These are phyloP conservation scores for Haplosporangium sp. DNA, from an alignment of 371 early-diverging fungal species.

Conservation along the genomic window DNA sequence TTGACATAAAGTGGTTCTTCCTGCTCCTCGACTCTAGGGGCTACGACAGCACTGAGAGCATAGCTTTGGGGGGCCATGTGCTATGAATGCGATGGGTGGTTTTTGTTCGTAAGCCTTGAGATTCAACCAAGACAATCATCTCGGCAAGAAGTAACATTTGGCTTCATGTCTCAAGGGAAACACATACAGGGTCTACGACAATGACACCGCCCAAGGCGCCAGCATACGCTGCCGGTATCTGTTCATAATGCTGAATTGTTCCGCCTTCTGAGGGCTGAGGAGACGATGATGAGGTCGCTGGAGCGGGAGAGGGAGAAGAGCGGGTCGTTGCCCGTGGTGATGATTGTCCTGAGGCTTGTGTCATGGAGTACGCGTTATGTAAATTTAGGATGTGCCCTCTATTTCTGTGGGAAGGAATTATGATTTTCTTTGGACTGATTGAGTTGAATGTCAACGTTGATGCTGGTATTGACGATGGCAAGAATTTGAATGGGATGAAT, in stretches of 20 bases:
- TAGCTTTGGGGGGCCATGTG: slow-evolving; percentile 37
- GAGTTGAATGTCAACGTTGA: too few relatives aligned
- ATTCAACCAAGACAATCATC: too few relatives aligned
- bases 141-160: not conserved
- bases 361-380: slow-evolving; percentile 11
- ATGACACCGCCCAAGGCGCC: slow-evolving; percentile 32
- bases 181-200: slow-evolving; percentile 40
- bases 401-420: not conserved
- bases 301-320: slow-evolving; percentile 35
- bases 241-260: slow-evolving; percentile 26
- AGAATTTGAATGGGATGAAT: too few relatives aligned
- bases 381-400: not conserved
- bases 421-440: not conserved
- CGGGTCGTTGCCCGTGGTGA: slow-evolving; percentile 18
- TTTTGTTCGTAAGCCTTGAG: too few relatives aligned
- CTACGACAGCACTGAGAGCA: slow-evolving; percentile 31
- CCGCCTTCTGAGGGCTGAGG: slow-evolving; percentile 24
- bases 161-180: not conserved
- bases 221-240: slow-evolving; percentile 27
- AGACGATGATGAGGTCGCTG: slow-evolving; percentile 30
- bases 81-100: slow-evolving; percentile 4
- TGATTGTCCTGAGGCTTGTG: slow-evolving; percentile 27
- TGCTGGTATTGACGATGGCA: too few relatives aligned
- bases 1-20: slow-evolving; percentile 87
- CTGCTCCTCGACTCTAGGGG: slow-evolving; percentile 55